These are phyloP conservation scores for Bothriochloa decipiens DNA, from an alignment of 176 grass and related monocot species.

Conservation along the genomic window DNA sequence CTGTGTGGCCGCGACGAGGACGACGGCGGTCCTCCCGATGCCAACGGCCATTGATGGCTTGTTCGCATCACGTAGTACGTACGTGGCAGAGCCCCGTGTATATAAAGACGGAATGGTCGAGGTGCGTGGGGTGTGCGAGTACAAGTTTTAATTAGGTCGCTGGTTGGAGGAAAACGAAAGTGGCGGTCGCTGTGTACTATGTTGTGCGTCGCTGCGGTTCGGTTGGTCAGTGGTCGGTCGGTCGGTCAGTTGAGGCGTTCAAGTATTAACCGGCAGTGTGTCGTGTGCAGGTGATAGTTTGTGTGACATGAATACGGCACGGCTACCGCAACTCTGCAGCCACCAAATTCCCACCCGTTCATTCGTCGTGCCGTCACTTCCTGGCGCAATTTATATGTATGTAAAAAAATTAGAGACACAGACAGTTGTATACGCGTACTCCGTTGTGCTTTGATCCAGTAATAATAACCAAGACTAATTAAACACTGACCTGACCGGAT, in stretches of 20 bases:
- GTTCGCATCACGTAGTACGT: neutral
- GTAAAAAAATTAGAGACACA: too few species aligned
- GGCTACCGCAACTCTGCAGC: neutral
- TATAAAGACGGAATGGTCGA: neutral
- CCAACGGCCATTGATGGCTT: neutral
- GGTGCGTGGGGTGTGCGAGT: neutral
- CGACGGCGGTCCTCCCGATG: neutral
- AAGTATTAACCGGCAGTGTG: neutral
- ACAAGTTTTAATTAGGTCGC: neutral
- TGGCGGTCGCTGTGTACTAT: neutral
- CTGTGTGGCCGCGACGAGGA: neutral
- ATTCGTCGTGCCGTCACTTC: neutral
- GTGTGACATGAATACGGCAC: neutral
- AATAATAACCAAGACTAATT: too few species aligned
- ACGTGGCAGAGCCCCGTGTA: neutral
- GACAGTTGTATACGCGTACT: too few species aligned
- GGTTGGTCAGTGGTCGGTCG: neutral
- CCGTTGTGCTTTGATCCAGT: too few species aligned
- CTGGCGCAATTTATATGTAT: too few species aligned
- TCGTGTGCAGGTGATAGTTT: too few species aligned
- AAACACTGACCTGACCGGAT: too few species aligned
- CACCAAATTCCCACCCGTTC: slow-evolving; percentile 12
- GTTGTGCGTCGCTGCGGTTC: too few species aligned
- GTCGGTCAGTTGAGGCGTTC: slow-evolving; percentile 4
- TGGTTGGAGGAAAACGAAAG: slow-evolving; percentile 5